Base-by-base conservation (phyloP, 805 yeast species). In the Nakazawaea wyomingensis region DNA sequence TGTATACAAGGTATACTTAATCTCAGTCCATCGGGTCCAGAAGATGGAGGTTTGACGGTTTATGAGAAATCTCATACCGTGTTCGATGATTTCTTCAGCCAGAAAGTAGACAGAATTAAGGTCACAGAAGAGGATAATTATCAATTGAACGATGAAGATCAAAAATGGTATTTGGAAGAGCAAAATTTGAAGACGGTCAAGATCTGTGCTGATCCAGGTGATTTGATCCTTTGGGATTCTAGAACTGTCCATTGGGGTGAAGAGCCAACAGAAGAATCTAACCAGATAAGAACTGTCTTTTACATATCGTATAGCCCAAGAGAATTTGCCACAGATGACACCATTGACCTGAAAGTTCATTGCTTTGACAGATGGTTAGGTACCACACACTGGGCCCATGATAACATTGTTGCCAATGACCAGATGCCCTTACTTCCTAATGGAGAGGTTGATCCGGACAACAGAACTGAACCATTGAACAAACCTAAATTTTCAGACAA, bases 1-100 rank as follows among this genome's bases (percentile, higher is more conserved):
- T 60, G 66, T 50, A 54, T 54, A 20, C 65, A 62, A 47, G 65
- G 66, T 28, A 58, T 62, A 39, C 56, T 59, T 4, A 52, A 51
- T 22, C 36, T 58, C 17, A 52, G 55, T 9, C 43, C 50, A 3
- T 14, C 44, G 13, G 59, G 57, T 5, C 53, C 52, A 38, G 49
- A 56, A 28, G 65, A 62, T 39, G 67, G 66, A 4, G 56, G 61
- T 5, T 48, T 61, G 28, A 54, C 59, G 9, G 65, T 60, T 13
- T 56, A 53, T 44, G 55, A 51, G 32, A 46, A 43, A 9, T 50
- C 59, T 7, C 60, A 55, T 30, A 47, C 43, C 11, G 40, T 52
- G 8, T 37, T 49, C 5, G 50, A 51, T 37, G 37, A 53, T 21
- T 60, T 54, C 46, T 61, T 61, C 41, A 46, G 50, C 6, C 47